phyloP scores from a whole-genome alignment of 2,329 filamentous ascomycete genomes.

The Cladosporium phlei region DNA sequence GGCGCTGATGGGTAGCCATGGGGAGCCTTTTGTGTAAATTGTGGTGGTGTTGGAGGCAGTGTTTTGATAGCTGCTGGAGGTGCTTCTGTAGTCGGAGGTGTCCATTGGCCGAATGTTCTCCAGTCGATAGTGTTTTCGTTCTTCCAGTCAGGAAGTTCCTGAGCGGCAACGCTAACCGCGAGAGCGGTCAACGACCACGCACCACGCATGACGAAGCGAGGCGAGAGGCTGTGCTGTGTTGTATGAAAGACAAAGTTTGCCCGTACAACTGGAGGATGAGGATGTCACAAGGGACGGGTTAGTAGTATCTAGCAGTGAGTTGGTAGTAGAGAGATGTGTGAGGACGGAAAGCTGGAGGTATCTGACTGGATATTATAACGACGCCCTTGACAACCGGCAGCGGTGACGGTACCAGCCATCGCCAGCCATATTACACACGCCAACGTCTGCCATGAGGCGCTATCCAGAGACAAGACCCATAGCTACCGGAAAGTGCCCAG shows the following conservation, averaged over 20 bases:
- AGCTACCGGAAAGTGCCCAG: constrained; percentile 8
- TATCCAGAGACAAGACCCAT: constrained; percentile 12
- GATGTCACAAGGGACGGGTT: constrained; percentile 12
- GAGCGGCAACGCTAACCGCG: constrained; percentile 12
- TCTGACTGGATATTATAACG: constrained; percentile 7
- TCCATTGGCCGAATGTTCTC: constrained; percentile 13
- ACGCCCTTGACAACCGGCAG: constrained; percentile 4
- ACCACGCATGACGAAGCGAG: constrained; percentile 9
- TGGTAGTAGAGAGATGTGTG: constrained; percentile 6
- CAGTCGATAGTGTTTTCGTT: constrained; percentile 12
- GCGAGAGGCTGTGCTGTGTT: background rate
- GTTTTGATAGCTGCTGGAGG: background rate
- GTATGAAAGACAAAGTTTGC: background rate
- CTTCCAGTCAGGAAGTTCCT: constrained; percentile 10
- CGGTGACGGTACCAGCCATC: constrained; percentile 9
- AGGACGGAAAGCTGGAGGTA: constrained; percentile 6
- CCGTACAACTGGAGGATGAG: constrained; percentile 7
- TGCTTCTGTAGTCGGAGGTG: background rate
- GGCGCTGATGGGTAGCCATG: constrained; percentile 6
- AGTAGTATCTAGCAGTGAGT: constrained; percentile 3
- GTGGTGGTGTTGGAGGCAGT: constrained; percentile 2
- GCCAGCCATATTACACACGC: constrained; percentile 2
- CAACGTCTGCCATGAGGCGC: constrained; percentile 1
- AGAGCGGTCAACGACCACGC: constrained; percentile 11
- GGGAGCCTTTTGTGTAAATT: constrained; percentile 11